phyloP scores from a whole-genome alignment of 208 protist genomes.

The Naegleria lovaniensis region DNA sequence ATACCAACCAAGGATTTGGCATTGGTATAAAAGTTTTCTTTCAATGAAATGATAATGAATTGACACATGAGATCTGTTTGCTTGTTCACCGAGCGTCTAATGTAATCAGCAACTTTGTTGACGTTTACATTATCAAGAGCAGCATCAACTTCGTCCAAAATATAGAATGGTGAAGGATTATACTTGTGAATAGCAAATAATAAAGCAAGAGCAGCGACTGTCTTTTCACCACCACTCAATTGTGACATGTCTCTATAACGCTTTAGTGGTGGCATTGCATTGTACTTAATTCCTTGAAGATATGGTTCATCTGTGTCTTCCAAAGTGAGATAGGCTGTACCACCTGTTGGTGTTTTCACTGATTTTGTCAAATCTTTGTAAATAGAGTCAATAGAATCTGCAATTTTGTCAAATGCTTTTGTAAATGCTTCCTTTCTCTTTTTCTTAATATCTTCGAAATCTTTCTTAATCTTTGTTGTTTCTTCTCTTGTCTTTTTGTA shows the following conservation, averaged over 20 bases:
- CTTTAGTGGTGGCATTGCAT: slow-evolving; percentile 93
- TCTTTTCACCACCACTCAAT: slow-evolving; percentile 96
- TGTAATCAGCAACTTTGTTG: slow-evolving; percentile 82
- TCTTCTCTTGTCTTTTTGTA: slow-evolving; percentile 64
- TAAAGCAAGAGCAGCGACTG: slow-evolving; percentile 94
- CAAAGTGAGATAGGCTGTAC: slow-evolving; percentile 84
- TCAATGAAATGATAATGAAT: slow-evolving; percentile 95
- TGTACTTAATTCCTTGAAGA: slow-evolving; percentile 86
- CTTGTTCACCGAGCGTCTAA: slow-evolving; percentile 55
- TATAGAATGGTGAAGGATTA: slow-evolving; percentile 94
- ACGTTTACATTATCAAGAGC: slow-evolving; percentile 95
- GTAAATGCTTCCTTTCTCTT: slow-evolving; percentile 79
- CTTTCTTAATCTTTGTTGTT: slow-evolving; percentile 59
- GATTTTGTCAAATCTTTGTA: slow-evolving; percentile 89
- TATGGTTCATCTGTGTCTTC: slow-evolving; percentile 93
- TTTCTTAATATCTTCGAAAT: slow-evolving; percentile 74
- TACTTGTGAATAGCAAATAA: slow-evolving; percentile 93
- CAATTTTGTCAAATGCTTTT: slow-evolving; percentile 80
- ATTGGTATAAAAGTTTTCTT: slow-evolving; percentile 90
- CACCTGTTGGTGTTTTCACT: slow-evolving; percentile 58
- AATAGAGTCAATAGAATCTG: slow-evolving; percentile 72
- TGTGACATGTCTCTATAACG: slow-evolving; percentile 93
- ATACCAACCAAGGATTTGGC: slow-evolving; percentile 90
- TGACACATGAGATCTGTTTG: slow-evolving; percentile 63
- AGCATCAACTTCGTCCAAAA: slow-evolving; percentile 98